Percentiles rank a stretch among this genome's conserved stretches.
phyloP scores from a whole-genome alignment of 1,139 yeast genomes.

The Sugiyamaella novakii region DNA sequence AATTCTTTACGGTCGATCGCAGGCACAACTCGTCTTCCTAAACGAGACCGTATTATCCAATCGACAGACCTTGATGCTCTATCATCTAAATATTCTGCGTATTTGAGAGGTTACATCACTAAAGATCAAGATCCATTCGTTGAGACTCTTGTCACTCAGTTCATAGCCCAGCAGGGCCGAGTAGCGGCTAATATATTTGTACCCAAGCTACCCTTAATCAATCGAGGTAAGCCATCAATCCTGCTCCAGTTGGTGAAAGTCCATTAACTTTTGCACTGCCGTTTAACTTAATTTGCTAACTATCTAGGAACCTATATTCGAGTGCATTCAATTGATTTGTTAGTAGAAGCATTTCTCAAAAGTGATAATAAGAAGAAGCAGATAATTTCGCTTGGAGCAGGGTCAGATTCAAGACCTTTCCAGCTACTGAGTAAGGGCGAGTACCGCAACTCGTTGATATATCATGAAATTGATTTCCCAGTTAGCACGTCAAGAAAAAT shows the following conservation, averaged over 20 bases:
- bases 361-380: constrained; percentile 44
- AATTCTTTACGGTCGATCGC: no score
- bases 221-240: constrained; percentile 47
- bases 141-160: constrained; percentile 47
- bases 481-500: constrained; percentile 61
- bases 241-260: background rate
- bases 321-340: constrained; percentile 59
- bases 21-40: constrained; percentile 1
- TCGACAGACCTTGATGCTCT: constrained; percentile 87
- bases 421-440: constrained; percentile 42
- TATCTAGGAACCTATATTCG: constrained; percentile 69
- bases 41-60: constrained; percentile 45
- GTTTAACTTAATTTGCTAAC: constrained; percentile 16
- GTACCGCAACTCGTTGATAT: constrained; percentile 42
- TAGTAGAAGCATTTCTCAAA: constrained; percentile 53
- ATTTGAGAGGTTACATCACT: constrained; percentile 52
- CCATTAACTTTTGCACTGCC: no score
- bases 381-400: constrained; percentile 88
- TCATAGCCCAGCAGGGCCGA: constrained; percentile 33
- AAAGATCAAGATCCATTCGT: constrained; percentile 52
- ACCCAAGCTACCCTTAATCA: constrained; percentile 74
- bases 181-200: constrained; percentile 36
- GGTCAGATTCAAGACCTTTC: constrained; percentile 86
- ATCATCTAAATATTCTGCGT: constrained; percentile 68
- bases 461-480: constrained; percentile 77